Percentiles rank a stretch among this genome's conserved stretches.
Conservation (phyloP, 768 basidiomycete species). For the Auricularia auricula-judae region DNA sequence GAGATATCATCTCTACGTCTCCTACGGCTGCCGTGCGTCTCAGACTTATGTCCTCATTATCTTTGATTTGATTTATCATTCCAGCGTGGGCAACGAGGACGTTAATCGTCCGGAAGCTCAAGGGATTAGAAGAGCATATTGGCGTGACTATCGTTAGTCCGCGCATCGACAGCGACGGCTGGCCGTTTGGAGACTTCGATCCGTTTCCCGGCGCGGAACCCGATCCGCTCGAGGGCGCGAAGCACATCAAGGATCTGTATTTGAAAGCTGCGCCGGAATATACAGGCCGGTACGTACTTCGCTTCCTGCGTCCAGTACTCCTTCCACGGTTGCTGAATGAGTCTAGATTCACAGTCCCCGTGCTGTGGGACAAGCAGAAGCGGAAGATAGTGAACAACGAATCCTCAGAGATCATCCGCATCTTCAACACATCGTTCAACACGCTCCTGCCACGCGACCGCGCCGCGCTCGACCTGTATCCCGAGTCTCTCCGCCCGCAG, state of each 20-base stretch:
- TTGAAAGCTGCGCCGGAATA: slow-evolving; percentile 64
- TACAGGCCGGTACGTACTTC: slow-evolving; percentile 42
- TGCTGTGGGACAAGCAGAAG: slow-evolving; percentile 87
- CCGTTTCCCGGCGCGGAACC: slow-evolving; percentile 59
- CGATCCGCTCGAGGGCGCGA: slow-evolving; percentile 60
- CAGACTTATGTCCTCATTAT: no score
- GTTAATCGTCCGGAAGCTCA: slow-evolving; percentile 72
- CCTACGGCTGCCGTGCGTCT: slow-evolving; percentile 62
- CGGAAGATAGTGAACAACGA: slow-evolving; percentile 93
- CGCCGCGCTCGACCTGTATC: slow-evolving; percentile 63
- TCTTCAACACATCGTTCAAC: slow-evolving; percentile 83
- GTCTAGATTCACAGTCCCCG: slow-evolving; percentile 68
- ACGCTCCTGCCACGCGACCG: slow-evolving; percentile 39
- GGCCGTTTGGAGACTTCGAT: slow-evolving; percentile 72
- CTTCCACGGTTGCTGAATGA: background rate
- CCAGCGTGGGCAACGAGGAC: no score
- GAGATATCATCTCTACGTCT: slow-evolving; percentile 88
- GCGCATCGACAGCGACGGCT: slow-evolving; percentile 71
- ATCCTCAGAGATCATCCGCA: slow-evolving; percentile 87
- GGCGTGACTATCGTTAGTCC: slow-evolving; percentile 79
- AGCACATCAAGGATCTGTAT: slow-evolving; percentile 81
- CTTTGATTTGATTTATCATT: no score
- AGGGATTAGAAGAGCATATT: slow-evolving; percentile 79
- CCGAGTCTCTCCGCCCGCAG: slow-evolving; percentile 51
- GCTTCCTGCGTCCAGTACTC: background rate